phyloP scores from a whole-genome alignment of 805 yeast species.

The Hermanozyma aechmeae region DNA sequence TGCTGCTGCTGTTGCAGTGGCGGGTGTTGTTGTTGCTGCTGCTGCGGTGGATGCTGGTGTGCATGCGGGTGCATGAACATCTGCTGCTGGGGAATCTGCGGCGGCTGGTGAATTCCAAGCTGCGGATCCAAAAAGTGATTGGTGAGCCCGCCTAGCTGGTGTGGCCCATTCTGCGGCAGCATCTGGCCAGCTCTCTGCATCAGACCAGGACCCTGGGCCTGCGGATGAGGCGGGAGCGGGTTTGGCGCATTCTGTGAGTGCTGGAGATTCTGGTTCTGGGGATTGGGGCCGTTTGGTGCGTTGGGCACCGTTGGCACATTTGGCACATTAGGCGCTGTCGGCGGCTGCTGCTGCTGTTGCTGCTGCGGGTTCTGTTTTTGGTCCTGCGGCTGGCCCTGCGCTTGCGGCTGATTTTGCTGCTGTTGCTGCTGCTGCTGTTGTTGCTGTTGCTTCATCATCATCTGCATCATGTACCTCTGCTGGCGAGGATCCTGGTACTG shows the following conservation, averaged over 20 bases:
- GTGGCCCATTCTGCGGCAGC: too few species aligned
- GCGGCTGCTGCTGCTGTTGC: slow-evolving; percentile 1
- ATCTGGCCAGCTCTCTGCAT: neutral
- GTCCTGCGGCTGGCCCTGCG: slow-evolving; percentile 1
- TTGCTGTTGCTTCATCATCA: slow-evolving; percentile 16
- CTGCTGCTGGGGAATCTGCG: neutral
- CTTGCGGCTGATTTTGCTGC: slow-evolving; percentile 3
- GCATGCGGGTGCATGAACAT: neutral
- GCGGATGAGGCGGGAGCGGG: too few species aligned
- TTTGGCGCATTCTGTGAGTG: too few species aligned
- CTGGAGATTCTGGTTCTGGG: neutral
- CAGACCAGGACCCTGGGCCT: neutral
- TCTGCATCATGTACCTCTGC: slow-evolving; percentile 15
- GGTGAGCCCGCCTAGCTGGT: too few species aligned
- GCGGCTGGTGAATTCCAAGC: too few species aligned
- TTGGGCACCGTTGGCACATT: neutral
- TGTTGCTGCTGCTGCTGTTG: slow-evolving; percentile 5
- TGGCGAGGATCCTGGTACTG: slow-evolving; percentile 11
- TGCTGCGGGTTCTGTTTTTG: slow-evolving; percentile 1
- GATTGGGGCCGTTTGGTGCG: neutral
- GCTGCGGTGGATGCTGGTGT: neutral
- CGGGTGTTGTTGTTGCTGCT: neutral
- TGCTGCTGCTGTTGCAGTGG: neutral
- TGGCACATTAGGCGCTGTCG: too few species aligned
- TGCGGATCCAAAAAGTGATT: too few species aligned